Evolutionary conservation across 345 rosid species (phyloP).

Genomic region (Capsella bursapastoris): DNA sequence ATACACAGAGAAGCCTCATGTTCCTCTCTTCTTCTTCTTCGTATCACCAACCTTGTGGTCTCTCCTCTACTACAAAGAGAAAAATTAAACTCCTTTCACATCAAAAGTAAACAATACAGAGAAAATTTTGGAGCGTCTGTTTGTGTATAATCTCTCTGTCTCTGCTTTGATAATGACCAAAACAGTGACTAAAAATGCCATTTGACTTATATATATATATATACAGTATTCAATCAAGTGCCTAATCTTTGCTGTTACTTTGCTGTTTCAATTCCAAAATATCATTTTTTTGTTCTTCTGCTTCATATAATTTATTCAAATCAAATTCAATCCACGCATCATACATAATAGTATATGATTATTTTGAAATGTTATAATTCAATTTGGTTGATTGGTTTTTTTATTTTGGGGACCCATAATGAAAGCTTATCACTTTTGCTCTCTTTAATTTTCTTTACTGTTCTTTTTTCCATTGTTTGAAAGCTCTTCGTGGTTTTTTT

Average conservation of each 20-base stretch:
- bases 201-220: conserved; percentile 31
- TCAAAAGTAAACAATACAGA: conserved; percentile 10
- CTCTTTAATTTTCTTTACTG: conserved; percentile 21
- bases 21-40: conserved; percentile 30
- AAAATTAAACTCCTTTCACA: conserved; percentile 19
- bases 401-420: conserved; percentile 38
- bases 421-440: conserved; percentile 27
- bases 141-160: conserved; percentile 19
- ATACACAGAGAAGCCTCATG: conserved; percentile 21
- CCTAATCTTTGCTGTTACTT: conserved; percentile 45
- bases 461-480: conserved; percentile 20
- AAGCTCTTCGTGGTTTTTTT: neutral
- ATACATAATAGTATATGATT: neutral
- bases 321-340: conserved; percentile 30
- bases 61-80: conserved; percentile 16
- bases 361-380: conserved; percentile 12
- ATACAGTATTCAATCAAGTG: conserved; percentile 22
- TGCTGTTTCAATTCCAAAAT: conserved; percentile 42
- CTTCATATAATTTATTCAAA: conserved; percentile 7
- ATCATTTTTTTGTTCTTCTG: neutral
- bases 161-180: conserved; percentile 7
- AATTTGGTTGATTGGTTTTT: conserved; percentile 21
- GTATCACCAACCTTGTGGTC: conserved; percentile 17
- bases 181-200: conserved; percentile 35
- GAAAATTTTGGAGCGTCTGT: neutral